phyloP scores from a whole-genome alignment of 2,329 filamentous ascomycete genomes.

The Fusarium xylarioides region DNA sequence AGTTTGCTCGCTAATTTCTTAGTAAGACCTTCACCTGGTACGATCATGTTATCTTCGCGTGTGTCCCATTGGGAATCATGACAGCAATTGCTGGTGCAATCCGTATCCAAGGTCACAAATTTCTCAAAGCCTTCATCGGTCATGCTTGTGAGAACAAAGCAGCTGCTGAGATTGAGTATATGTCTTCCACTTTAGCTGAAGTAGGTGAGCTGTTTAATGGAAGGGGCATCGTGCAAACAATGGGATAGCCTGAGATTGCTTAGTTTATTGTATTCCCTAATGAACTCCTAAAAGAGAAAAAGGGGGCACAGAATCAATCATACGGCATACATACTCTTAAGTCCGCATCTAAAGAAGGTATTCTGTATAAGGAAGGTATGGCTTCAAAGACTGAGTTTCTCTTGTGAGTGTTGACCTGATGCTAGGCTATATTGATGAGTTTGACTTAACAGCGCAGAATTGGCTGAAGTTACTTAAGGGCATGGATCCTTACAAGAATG shows the following conservation, averaged over 20 bases:
- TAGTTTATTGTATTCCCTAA: neutral
- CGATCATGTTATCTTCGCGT: neutral
- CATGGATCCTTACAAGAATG: neutral
- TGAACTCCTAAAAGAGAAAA: neutral
- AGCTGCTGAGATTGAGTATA: neutral
- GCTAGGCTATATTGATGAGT: neutral
- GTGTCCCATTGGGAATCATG: neutral
- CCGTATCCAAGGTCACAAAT: accelerated
- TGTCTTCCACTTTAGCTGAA: neutral
- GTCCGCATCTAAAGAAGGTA: neutral
- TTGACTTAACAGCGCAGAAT: neutral
- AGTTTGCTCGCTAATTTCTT: neutral
- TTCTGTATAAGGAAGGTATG: neutral
- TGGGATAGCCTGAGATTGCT: neutral
- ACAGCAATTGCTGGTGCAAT: neutral
- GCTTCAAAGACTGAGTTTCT: neutral
- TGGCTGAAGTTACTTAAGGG: neutral
- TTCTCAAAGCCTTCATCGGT: neutral
- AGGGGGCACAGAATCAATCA: neutral
- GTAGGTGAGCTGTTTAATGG: neutral
- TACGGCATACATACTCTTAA: neutral
- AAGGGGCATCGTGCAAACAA: neutral
- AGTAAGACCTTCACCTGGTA: neutral
- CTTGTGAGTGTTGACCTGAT: neutral
- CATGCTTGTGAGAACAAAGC: neutral